Base-by-base conservation (phyloP, 192 early-diverging fungal species). In the Entomortierella lignicola region DNA sequence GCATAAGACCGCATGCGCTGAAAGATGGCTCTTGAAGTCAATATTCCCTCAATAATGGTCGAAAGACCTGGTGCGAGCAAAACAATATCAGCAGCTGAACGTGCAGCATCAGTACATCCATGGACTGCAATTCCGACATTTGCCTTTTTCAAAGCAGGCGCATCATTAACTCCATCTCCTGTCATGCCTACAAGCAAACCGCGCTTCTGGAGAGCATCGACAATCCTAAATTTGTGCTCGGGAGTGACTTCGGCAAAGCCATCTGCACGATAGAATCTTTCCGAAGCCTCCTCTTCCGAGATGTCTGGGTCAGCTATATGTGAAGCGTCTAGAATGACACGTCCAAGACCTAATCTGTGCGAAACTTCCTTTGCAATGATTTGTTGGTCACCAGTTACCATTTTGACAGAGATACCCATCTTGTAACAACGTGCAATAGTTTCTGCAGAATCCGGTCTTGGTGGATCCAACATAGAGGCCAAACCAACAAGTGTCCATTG, bases 101-200 rank as follows among this genome's bases (percentile, higher is more conserved):
- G 86, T 8, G 92, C 92, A 44, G 91, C 91, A 65, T 94, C 92
- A 2, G 92, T 94, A 60, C 91, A 89, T 41, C 91, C 91, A 23
- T 90, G 79, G 29, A 94, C 91, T 39, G 92, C 92, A 69, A 94
- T 94, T 43, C 93, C 93, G 34, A 94, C 92, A 80, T 93, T 91
- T 54, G 92, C 90, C 77, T 94, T 92, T 81, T 93, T 93, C 29
- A 94, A 63, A 2, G 93, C 93, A 17, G 93, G 92, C 2, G 93
- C 93, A 64, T 94, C 93, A 77, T 94, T 94, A 6, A 94, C 91
- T 82, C 93, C 93, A 66, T 94, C 93, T 26, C 93, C 93, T 31
- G 92, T 94, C 92, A 94, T 93, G 8, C 88, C 88, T 0, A 90
- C 87, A 26, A 87, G 73, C 13, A 85, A 61, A 1, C 88, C 87